These are phyloP conservation scores for Chalciporus sphaerocephalus DNA, from an alignment of 768 basidiomycete species.

Conservation along the genomic window DNA sequence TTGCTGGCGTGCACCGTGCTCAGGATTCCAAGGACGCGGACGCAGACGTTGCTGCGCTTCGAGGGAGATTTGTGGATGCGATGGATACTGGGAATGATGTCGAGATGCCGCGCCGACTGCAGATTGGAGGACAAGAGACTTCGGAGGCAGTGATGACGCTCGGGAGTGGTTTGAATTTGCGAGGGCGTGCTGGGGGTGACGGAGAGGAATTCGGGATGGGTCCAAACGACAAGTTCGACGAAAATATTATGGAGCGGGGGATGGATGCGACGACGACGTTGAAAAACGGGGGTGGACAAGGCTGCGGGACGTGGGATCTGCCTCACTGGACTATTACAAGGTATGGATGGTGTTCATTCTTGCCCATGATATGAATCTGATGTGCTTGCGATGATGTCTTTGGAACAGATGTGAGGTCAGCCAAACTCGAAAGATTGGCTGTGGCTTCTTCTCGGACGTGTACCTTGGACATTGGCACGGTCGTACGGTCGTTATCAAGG, in stretches of 20 bases:
- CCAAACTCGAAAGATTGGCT: conserved; percentile 60
- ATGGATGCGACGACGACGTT: conserved; percentile 67
- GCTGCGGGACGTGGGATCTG: conserved; percentile 27
- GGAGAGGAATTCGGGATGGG: not conserved
- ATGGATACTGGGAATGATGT: conserved; percentile 14
- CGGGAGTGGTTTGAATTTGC: conserved; percentile 11
- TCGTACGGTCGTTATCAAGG: conserved; percentile 66
- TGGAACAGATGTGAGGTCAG: conserved; percentile 64
- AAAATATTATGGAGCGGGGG: conserved; percentile 67
- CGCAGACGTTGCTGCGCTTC: conserved; percentile 23
- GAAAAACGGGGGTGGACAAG: conserved; percentile 31
- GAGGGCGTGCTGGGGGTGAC: not conserved
- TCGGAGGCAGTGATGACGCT: conserved; percentile 24
- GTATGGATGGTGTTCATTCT: conserved; percentile 27
- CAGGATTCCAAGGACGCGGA: conserved; percentile 23
- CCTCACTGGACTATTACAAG: conserved; percentile 77
- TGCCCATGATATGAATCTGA: not conserved
- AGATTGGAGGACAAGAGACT: conserved; percentile 20
- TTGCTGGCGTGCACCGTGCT: conserved; percentile 11
- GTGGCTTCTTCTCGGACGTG: conserved; percentile 75
- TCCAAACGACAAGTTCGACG: conserved; percentile 33
- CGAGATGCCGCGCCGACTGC: conserved; percentile 21
- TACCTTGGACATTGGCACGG: conserved; percentile 73
- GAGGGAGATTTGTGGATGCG: conserved; percentile 13
- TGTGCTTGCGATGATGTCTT: not conserved